These are phyloP conservation scores for Solanum lycopersicoides DNA, from an alignment of 257 asterid genomes.

Conservation along the genomic window DNA sequence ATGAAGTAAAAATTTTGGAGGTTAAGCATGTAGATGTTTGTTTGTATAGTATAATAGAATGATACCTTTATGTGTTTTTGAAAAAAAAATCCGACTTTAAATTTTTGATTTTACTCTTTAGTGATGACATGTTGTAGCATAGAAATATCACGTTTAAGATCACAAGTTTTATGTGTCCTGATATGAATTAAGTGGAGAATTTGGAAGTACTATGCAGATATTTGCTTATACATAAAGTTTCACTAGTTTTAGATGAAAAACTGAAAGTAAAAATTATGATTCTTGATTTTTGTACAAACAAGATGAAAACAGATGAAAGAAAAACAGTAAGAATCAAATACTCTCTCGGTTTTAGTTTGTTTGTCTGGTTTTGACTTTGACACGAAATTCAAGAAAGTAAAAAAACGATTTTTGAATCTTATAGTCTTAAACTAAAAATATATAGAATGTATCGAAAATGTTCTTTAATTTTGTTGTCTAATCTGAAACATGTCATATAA, in stretches of 20 bases:
- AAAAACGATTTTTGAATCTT: not conserved
- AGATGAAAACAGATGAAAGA: not conserved
- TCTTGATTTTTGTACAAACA: not conserved
- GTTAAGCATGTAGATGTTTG: not conserved
- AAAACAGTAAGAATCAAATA: not conserved
- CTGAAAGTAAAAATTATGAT: not conserved
- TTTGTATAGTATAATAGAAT: not conserved
- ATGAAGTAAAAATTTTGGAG: not conserved
- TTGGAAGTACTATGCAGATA: not conserved
- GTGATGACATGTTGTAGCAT: not conserved
- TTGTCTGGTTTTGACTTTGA: not conserved
- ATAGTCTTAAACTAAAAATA: not conserved
- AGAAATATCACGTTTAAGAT: not conserved
- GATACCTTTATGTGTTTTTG: not conserved
- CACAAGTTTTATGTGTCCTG: not conserved
- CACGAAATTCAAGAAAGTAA: no score
- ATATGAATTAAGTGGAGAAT: not conserved
- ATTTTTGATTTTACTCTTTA: not conserved
- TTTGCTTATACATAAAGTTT: not conserved
- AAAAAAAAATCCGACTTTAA: not conserved
- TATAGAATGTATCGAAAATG: not conserved
- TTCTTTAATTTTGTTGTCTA: not conserved
- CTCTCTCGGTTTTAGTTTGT: no score
- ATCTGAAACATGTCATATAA: not conserved
- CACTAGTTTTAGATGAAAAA: not conserved